A percentile compares a stretch with the other conserved stretches of the same genome.
phyloP scores from a whole-genome alignment of 805 yeast genomes.

The Ogataea pini region DNA sequence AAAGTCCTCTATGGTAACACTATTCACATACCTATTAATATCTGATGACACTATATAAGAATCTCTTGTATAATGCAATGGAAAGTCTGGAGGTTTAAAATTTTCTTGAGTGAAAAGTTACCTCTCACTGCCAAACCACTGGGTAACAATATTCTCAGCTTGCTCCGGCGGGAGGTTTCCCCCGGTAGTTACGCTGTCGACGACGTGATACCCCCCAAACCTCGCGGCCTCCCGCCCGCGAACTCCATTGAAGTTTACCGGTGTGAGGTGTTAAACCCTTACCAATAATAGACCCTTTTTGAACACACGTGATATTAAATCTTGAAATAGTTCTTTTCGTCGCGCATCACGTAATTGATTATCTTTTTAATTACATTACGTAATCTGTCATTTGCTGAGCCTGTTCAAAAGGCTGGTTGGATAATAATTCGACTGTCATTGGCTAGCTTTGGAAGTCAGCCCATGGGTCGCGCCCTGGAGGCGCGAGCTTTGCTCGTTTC shows the following conservation, averaged over 20 bases:
- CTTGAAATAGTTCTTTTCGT: background rate
- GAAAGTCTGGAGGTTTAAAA: slow-evolving; percentile 4
- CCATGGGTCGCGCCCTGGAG: slow-evolving; percentile 5
- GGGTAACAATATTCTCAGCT: too few species aligned
- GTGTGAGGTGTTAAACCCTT: slow-evolving; percentile 1
- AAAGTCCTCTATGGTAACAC: background rate
- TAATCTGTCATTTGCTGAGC: background rate
- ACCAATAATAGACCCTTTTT: background rate
- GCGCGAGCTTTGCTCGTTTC: too few species aligned
- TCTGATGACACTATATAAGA: slow-evolving; percentile 5
- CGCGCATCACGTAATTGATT: background rate
- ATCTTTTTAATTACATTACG: background rate
- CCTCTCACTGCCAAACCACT: background rate
- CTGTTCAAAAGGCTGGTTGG: background rate
- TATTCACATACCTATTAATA: slow-evolving; percentile 4
- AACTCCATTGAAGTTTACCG: background rate
- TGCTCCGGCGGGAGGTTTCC: too few species aligned
- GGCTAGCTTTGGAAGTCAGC: slow-evolving; percentile 19
- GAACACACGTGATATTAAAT: slow-evolving; percentile 17
- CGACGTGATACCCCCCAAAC: background rate
- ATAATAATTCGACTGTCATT: slow-evolving; percentile 18
- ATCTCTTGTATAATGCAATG: slow-evolving; percentile 1
- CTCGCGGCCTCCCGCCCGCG: background rate
- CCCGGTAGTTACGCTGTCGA: too few species aligned
- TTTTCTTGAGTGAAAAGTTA: slow-evolving; percentile 7